Evolutionary conservation across 345 rosid species (phyloP).

Genomic region (Noccaea bulbosa): DNA sequence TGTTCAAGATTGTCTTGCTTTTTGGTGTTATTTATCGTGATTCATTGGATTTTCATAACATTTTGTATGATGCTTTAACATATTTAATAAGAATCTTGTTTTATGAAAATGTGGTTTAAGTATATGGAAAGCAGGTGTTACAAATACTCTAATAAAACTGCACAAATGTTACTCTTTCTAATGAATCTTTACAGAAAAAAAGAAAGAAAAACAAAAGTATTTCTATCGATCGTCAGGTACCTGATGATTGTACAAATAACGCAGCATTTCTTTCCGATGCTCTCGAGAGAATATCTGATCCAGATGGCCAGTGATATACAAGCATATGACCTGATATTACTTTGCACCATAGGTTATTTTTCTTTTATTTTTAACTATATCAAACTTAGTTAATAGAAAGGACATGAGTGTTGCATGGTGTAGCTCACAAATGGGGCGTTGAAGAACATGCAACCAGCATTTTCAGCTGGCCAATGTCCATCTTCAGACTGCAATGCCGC

Average conservation of each 20-base stretch:
- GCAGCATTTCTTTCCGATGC: constrained; percentile 29
- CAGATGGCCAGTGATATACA: constrained; percentile 34
- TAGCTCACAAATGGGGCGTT: constrained; percentile 52
- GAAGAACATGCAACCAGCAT: constrained; percentile 57
- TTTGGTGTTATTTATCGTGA: no score
- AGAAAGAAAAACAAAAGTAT: no score
- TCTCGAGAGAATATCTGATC: constrained; percentile 17
- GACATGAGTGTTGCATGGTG: no score
- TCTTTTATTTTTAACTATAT: not conserved
- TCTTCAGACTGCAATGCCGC: constrained; percentile 41
- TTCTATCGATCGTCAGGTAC: not conserved
- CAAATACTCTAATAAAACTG: no score
- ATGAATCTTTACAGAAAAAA: no score
- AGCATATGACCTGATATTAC: constrained; percentile 24
- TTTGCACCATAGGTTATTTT: not conserved
- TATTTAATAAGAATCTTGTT: no score
- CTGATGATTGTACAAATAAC: constrained; percentile 36
- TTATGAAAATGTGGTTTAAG: no score
- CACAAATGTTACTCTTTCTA: no score
- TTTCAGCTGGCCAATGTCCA: constrained; percentile 48
- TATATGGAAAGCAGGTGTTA: no score
- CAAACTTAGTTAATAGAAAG: not conserved
- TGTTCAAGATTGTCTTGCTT: no score
- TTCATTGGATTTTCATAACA: no score
- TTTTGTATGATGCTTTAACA: no score